phyloP scores from a whole-genome alignment of 2,329 filamentous ascomycete genomes.

The Alternaria tenuissima region DNA sequence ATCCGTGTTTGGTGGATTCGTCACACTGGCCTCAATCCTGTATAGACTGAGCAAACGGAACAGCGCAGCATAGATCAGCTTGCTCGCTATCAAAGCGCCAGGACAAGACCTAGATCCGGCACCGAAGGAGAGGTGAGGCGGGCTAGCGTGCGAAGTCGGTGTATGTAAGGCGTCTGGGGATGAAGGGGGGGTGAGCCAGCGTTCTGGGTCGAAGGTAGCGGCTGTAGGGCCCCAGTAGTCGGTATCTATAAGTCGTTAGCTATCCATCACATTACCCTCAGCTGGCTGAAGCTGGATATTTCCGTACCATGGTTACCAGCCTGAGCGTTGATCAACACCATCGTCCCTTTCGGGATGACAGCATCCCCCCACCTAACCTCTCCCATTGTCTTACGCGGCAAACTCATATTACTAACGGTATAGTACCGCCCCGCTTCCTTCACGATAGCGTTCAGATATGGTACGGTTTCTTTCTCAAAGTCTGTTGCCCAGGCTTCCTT shows the following conservation, averaged over 20 bases:
- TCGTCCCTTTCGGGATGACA: constrained; percentile 61
- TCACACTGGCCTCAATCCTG: constrained; percentile 59
- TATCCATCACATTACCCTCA: constrained; percentile 49
- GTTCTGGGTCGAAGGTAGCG: constrained; percentile 58
- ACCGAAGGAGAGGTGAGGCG: constrained; percentile 60
- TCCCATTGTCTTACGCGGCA: constrained; percentile 61
- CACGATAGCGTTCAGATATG: constrained; percentile 59
- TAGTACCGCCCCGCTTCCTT: constrained; percentile 64
- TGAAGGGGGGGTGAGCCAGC: constrained; percentile 52
- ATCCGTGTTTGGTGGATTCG: constrained; percentile 65
- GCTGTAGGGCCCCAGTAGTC: constrained; percentile 60
- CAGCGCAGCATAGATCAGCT: constrained; percentile 60
- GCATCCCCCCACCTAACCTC: constrained; percentile 63
- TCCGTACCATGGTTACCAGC: constrained; percentile 62
- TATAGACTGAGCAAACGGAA: constrained; percentile 60
- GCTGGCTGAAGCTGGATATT: not conserved
- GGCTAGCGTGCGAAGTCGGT: constrained; percentile 34
- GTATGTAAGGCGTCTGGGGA: constrained; percentile 3
- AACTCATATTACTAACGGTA: constrained; percentile 60
- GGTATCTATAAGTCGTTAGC: constrained; percentile 56
- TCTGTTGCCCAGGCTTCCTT: constrained; percentile 58
- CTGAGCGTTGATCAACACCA: constrained; percentile 65
- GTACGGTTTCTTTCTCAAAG: constrained; percentile 58
- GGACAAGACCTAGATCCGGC: constrained; percentile 62
- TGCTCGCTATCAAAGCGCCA: constrained; percentile 60